Evolutionary conservation across 83 land plant genomes (phyloP).

Genomic region (Picea mariana): DNA sequence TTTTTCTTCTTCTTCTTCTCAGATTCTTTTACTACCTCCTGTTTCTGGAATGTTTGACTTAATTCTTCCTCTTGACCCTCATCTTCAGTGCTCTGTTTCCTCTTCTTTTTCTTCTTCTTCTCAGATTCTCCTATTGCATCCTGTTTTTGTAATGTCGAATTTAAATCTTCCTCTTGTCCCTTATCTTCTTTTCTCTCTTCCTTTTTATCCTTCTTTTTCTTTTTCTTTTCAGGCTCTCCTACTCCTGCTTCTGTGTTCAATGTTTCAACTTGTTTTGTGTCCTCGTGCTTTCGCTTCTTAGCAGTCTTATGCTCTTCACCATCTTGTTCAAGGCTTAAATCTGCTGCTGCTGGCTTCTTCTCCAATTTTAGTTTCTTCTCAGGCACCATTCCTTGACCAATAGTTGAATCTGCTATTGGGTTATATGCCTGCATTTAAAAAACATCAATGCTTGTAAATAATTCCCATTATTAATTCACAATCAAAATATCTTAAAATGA

Average conservation of each 20-base stretch:
- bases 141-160: constrained; percentile 25
- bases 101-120: constrained; percentile 31
- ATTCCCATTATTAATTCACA: background rate
- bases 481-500: background rate
- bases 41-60: too few relatives aligned
- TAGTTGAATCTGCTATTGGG: constrained; percentile 71
- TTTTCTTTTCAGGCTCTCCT: constrained; percentile 33
- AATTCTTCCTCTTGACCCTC: too few relatives aligned
- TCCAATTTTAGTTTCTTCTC: constrained; percentile 31
- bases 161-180: constrained; percentile 36
- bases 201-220: constrained; percentile 38
- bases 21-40: too few relatives aligned
- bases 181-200: background rate
- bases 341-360: constrained; percentile 8
- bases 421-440: constrained; percentile 72
- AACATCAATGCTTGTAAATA: background rate
- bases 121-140: constrained; percentile 16
- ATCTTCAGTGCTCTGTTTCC: too few relatives aligned
- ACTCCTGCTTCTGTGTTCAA: constrained; percentile 15
- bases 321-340: constrained; percentile 16
- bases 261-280: constrained; percentile 21
- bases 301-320: background rate
- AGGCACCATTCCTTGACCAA: constrained; percentile 23
- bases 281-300: constrained; percentile 38
- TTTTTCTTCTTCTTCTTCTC: too few relatives aligned